Base-by-base conservation (phyloP, 2,329 filamentous ascomycete species). In the Fusarium veterinarium region DNA sequence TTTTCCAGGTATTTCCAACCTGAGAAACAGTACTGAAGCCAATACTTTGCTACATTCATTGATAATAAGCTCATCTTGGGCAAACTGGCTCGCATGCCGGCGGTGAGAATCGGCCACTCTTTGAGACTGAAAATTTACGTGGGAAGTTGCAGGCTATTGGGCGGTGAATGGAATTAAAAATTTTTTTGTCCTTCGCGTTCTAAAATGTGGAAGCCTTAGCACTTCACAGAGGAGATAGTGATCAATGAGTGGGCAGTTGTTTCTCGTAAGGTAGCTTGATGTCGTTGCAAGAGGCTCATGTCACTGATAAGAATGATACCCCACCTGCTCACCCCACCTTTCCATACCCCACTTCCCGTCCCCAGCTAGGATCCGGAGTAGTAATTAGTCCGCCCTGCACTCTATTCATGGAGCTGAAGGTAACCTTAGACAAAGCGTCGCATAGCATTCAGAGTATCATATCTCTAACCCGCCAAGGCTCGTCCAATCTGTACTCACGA, bases 261-360 rank as follows among this genome's bases (percentile, higher is more conserved):
- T 38, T 4, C 8, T 28, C 6, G 25, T 25, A 25, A 25, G 25
- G 28, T 28, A 58, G 19, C 13, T 20, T 37, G 40, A 40, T 68
- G 48, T 53, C 30, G 28, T 41, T 31, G 6, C 4, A 51, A 49
- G 48, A 53, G 41, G 55, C 65, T 67, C 48, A 38, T 12, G 40
- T 13, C n/a, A 44, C 19, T 68, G 41, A 68, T 63, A 68, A 63
- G 49, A 41, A 56, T 41, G 65, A 68, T 64, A 63, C 64, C 51
- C 64, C 56, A 68, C 68, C 30, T 30, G 8, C 2, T 11, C 20
- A 23, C 16, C 16, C 49, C 53, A 30, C 37, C 28, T n/a, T n/a
- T 25, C n/a, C n/a, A 19, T 17, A 25, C 60, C 56, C 70, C 70
- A 73, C 70, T 63, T 73, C 10, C 70, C 70, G 70, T 19, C 16